Conservation (phyloP, 2,329 filamentous ascomycete species). For the Phialemonium atrogriseum region DNA sequence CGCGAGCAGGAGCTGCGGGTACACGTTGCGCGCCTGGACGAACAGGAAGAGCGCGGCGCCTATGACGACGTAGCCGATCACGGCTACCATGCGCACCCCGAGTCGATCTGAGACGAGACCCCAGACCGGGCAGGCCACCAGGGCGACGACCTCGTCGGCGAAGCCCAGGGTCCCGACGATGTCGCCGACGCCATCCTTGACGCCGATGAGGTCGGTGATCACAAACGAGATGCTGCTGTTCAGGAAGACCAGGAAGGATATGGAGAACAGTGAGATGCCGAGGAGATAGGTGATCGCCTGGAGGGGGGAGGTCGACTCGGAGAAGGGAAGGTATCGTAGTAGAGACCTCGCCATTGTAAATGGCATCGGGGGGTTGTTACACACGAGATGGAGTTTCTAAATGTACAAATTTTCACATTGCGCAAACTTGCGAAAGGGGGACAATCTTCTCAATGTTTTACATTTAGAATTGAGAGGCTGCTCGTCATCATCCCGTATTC, state of each 20-base stretch:
- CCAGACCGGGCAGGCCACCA: constrained; percentile 75
- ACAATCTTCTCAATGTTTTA: too few species aligned
- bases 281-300: constrained; percentile 70
- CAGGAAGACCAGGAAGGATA: constrained; percentile 83
- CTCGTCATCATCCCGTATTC: too few species aligned
- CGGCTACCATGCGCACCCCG: constrained; percentile 64
- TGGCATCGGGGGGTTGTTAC: too few species aligned
- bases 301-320: constrained; percentile 47
- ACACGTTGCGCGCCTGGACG: constrained; percentile 79
- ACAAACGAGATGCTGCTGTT: constrained; percentile 81
- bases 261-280: constrained; percentile 77
- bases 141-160: constrained; percentile 72
- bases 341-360: constrained; percentile 22
- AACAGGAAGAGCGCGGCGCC: constrained; percentile 69
- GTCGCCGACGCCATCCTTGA: constrained; percentile 65
- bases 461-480: too few species aligned
- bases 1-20: constrained; percentile 79
- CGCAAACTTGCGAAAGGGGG: too few species aligned
- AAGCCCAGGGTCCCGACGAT: constrained; percentile 80
- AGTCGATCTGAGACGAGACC: constrained; percentile 69
- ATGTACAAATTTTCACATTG: too few species aligned
- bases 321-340: constrained; percentile 48
- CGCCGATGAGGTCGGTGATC: constrained; percentile 71
- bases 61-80: constrained; percentile 75
- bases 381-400: too few species aligned